phyloP scores from a whole-genome alignment of 768 basidiomycete species.

The Tricholoma sp. region DNA sequence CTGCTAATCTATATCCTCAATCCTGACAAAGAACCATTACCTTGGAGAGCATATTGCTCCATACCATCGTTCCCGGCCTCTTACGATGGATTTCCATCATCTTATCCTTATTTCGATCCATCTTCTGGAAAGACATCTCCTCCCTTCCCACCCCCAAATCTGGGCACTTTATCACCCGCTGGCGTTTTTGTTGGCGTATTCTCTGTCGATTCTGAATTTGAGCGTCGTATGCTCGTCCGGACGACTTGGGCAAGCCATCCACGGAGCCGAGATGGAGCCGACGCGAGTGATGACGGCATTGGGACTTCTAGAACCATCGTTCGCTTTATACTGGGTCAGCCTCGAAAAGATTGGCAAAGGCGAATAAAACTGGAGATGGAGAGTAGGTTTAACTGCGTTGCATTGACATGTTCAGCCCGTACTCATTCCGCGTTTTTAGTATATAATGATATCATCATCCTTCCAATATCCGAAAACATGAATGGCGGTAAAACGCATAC shows the following conservation, averaged over 20 bases:
- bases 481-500: constrained; percentile 90
- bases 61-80: constrained; percentile 43
- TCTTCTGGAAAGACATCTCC: constrained; percentile 25
- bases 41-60: constrained; percentile 92
- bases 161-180: constrained; percentile 75
- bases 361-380: constrained; percentile 87
- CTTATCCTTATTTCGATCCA: constrained; percentile 34
- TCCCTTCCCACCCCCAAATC: constrained; percentile 66
- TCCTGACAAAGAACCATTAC: constrained; percentile 91
- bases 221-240: constrained; percentile 82
- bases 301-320: constrained; percentile 84
- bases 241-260: constrained; percentile 87
- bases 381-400: constrained; percentile 44
- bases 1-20: constrained; percentile 90
- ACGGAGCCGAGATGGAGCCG: constrained; percentile 68
- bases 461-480: constrained; percentile 92
- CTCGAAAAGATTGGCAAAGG: constrained; percentile 73
- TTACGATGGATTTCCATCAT: constrained; percentile 29
- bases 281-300: constrained; percentile 44
- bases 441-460: constrained; percentile 81
- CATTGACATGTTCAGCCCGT: background rate
- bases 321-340: constrained; percentile 85
- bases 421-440: constrained; percentile 32
- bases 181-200: constrained; percentile 90
- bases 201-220: constrained; percentile 78